Conservation (phyloP, 2,329 filamentous ascomycete genomes). For the Lachnellula hyalina region DNA sequence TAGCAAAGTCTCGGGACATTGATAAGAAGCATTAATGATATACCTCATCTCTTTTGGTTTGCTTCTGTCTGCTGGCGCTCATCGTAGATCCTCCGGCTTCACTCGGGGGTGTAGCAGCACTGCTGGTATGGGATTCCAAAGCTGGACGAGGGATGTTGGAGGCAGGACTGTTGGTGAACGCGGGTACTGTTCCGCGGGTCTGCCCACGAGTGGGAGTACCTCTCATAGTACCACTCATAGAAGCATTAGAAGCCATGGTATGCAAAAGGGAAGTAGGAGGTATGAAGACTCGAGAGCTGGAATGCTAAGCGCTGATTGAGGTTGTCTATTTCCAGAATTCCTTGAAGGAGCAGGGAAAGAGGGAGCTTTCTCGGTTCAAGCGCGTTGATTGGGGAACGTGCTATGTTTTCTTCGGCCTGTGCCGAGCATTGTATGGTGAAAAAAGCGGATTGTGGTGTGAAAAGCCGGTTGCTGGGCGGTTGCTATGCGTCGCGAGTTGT, state of each 20-base stretch:
- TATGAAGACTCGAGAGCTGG: conserved; percentile 1
- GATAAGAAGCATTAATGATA: conserved; percentile 6
- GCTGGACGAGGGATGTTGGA: conserved; percentile 71
- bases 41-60: conserved; percentile 98
- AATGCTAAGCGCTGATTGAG: conserved; percentile 17
- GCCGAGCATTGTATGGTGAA: background rate
- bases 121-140: conserved; percentile 48
- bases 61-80: conserved; percentile 92
- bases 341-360: background rate
- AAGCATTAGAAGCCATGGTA: conserved; percentile 36
- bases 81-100: conserved; percentile 56
- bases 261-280: background rate
- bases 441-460: background rate
- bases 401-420: background rate
- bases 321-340: background rate
- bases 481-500: background rate
- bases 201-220: conserved; percentile 62
- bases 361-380: background rate
- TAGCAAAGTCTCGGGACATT: conserved; percentile 17
- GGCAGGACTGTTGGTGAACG: conserved; percentile 55
- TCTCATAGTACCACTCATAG: conserved; percentile 61
- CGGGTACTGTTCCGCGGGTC: conserved; percentile 50
- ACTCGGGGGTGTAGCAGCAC: conserved; percentile 41
- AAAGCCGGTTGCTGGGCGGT: background rate
- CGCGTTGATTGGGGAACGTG: conserved; percentile 12